phyloP scores from a whole-genome alignment of 352 stramenopile genomes.

The Globisporangium camurandrum region DNA sequence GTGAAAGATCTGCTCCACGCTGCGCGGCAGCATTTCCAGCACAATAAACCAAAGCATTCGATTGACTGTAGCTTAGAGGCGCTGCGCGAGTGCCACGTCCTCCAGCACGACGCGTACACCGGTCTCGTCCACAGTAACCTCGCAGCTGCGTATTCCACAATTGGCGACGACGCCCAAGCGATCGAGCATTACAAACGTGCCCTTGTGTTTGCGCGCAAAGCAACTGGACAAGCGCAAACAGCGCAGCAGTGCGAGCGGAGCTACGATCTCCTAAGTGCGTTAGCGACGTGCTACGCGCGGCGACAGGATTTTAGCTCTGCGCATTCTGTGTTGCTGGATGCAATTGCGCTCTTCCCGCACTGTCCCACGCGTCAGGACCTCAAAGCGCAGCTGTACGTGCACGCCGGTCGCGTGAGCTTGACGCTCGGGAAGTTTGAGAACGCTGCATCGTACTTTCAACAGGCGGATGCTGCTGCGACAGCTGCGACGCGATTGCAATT shows the following conservation, averaged over 20 bases:
- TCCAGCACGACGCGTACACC: slow-evolving; percentile 59
- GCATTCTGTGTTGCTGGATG: slow-evolving; percentile 42
- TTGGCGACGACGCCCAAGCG: slow-evolving; percentile 44
- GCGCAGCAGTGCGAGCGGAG: slow-evolving; percentile 37
- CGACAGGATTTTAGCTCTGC: slow-evolving; percentile 46
- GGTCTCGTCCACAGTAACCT: slow-evolving; percentile 61
- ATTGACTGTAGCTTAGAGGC: slow-evolving; percentile 37
- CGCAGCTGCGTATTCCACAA: slow-evolving; percentile 43
- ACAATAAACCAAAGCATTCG: slow-evolving; percentile 41
- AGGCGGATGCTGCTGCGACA: slow-evolving; percentile 22
- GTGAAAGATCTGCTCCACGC: slow-evolving; percentile 47
- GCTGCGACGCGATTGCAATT: slow-evolving; percentile 20
- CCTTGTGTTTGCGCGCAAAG: slow-evolving; percentile 29
- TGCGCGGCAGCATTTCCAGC: slow-evolving; percentile 56
- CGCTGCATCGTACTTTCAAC: slow-evolving; percentile 33
- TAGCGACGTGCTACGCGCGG: slow-evolving; percentile 45
- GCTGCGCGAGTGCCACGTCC: slow-evolving; percentile 34
- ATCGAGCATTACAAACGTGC: slow-evolving; percentile 59
- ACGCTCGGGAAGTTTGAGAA: slow-evolving; percentile 40
- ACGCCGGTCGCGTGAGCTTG: slow-evolving; percentile 49
- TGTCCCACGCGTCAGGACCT: slow-evolving; percentile 32
- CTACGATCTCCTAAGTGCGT: slow-evolving; percentile 50
- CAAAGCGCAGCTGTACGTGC: slow-evolving; percentile 42
- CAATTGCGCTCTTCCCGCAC: slow-evolving; percentile 33
- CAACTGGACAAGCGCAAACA: slow-evolving; percentile 12